Evolutionary conservation across 352 stramenopile genomes (phyloP).

Genomic region (Phytophthora rubi): DNA sequence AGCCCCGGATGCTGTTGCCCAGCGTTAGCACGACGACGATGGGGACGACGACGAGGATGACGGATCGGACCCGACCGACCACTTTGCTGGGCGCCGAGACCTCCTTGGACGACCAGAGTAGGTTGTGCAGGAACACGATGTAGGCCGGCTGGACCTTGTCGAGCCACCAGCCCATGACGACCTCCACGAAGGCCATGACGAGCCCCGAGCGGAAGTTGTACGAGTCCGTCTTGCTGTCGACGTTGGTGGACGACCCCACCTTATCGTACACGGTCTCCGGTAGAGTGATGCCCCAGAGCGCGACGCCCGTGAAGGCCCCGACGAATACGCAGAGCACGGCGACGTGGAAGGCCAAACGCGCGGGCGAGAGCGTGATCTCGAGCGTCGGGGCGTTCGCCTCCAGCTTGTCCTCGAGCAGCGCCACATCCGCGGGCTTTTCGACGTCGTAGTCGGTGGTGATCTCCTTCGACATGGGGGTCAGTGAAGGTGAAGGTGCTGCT

Average conservation of each 20-base stretch:
- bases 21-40: slow-evolving; percentile 50
- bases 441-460: neutral
- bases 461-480: slow-evolving; percentile 11
- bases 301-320: slow-evolving; percentile 43
- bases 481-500: neutral
- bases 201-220: slow-evolving; percentile 58
- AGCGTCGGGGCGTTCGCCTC: slow-evolving; percentile 24
- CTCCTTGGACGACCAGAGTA: slow-evolving; percentile 40
- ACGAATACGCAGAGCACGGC: slow-evolving; percentile 31
- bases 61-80: slow-evolving; percentile 21
- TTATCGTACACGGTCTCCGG: slow-evolving; percentile 46
- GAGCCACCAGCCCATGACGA: slow-evolving; percentile 44
- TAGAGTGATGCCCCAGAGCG: slow-evolving; percentile 37
- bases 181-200: slow-evolving; percentile 51
- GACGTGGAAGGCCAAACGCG: slow-evolving; percentile 36
- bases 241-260: slow-evolving; percentile 38
- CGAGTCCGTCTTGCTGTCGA: slow-evolving; percentile 40
- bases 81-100: slow-evolving; percentile 15
- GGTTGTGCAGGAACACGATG: slow-evolving; percentile 58
- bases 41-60: slow-evolving; percentile 44
- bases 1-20: slow-evolving; percentile 54
- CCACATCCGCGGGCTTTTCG: slow-evolving; percentile 23
- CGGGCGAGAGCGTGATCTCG: slow-evolving; percentile 31
- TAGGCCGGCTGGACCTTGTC: slow-evolving; percentile 48
- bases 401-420: slow-evolving; percentile 26